Evolutionary conservation across 192 early-diverging fungal species (phyloP).

Genomic region (Umbelopsis sp.): DNA sequence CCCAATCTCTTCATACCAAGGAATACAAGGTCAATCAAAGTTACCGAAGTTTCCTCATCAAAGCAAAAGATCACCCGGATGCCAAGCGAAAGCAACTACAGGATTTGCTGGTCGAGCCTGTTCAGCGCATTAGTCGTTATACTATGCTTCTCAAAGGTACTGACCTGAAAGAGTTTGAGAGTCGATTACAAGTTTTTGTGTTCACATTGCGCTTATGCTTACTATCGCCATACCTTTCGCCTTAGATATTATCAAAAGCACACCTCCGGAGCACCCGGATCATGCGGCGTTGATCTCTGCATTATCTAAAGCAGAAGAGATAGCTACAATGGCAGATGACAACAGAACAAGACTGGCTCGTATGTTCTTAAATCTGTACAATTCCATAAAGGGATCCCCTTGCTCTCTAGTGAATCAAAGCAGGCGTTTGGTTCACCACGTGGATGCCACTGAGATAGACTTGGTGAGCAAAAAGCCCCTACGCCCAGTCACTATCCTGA

Average conservation of each 20-base stretch:
- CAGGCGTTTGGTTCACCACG: slow-evolving; percentile 26
- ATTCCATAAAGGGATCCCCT: slow-evolving; percentile 37
- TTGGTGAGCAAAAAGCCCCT: slow-evolving; percentile 28
- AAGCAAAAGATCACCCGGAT: slow-evolving; percentile 59
- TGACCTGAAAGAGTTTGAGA: neutral
- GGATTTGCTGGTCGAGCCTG: slow-evolving; percentile 43
- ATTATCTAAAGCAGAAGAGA: slow-evolving; percentile 25
- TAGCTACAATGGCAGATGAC: slow-evolving; percentile 47
- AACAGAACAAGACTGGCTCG: slow-evolving; percentile 35
- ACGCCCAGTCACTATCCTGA: slow-evolving; percentile 36
- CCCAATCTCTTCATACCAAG: slow-evolving; percentile 52
- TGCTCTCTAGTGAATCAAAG: slow-evolving; percentile 41
- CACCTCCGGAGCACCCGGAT: slow-evolving; percentile 31
- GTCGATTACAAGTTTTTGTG: neutral
- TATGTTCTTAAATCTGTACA: slow-evolving; percentile 38
- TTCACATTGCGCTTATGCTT: neutral
- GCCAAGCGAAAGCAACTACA: slow-evolving; percentile 55
- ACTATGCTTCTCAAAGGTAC: slow-evolving; percentile 42
- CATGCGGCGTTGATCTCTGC: slow-evolving; percentile 25
- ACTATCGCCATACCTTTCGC: neutral
- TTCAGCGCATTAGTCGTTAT: slow-evolving; percentile 42
- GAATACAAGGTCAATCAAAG: slow-evolving; percentile 55
- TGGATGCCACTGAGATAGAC: slow-evolving; percentile 40
- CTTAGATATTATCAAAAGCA: slow-evolving; percentile 36
- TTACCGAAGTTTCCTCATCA: slow-evolving; percentile 52